Evolutionary conservation across 441 rosid species (phyloP).

Genomic region (Eruca vesicaria): DNA sequence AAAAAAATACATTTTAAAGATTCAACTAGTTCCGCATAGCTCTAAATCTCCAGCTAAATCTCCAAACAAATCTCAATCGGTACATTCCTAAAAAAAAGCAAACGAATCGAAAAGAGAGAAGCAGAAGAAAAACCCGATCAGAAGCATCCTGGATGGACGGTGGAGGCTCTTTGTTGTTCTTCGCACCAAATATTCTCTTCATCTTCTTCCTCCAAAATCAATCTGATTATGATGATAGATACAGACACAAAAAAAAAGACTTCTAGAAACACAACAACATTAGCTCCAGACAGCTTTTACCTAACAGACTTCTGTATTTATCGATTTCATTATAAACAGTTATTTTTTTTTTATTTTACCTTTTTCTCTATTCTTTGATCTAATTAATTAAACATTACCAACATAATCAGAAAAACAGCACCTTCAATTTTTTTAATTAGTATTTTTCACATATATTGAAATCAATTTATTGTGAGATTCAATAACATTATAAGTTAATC

Average conservation of each 20-base stretch:
- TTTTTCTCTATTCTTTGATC: neutral
- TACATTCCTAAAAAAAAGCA: neutral
- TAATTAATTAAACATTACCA: neutral
- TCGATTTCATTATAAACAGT: too few species aligned
- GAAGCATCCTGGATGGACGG: slow-evolving; percentile 82
- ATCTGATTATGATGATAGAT: too few species aligned
- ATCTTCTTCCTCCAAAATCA: neutral
- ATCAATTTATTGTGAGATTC: neutral
- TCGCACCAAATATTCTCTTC: slow-evolving; percentile 48
- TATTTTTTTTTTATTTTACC: neutral
- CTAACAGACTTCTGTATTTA: too few species aligned
- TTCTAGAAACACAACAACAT: too few species aligned
- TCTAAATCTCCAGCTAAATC: neutral
- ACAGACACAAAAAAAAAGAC: neutral
- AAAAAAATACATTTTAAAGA: neutral
- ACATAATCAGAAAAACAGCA: neutral
- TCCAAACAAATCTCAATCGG: neutral
- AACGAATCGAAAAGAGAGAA: neutral
- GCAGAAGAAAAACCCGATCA: slow-evolving; percentile 54
- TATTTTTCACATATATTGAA: neutral
- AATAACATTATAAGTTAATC: neutral
- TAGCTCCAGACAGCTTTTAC: too few species aligned
- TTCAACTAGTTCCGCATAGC: too few species aligned
- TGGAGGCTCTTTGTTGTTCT: slow-evolving; percentile 94
- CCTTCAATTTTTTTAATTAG: too few species aligned